Conservation (phyloP, 192 early-diverging fungal species). For the Bifiguratus adelaidae region DNA sequence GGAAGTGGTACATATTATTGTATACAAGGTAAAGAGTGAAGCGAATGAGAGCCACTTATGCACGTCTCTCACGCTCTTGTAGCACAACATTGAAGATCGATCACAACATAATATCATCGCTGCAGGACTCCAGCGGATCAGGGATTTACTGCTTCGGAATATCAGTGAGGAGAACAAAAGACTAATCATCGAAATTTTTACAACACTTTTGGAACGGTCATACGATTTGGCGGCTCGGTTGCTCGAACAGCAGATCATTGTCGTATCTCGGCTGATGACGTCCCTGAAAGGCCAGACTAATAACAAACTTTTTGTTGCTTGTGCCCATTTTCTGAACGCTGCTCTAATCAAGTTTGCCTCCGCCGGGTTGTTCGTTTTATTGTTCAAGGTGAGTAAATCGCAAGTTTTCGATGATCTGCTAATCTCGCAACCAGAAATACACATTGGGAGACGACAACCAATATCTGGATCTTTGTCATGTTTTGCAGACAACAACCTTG, state of each 20-base stretch:
- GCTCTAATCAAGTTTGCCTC: conserved; percentile 42
- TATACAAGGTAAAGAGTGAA: conserved; percentile 35
- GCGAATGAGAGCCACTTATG: background rate
- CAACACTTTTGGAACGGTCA: conserved; percentile 32
- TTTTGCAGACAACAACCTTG: conserved; percentile 33
- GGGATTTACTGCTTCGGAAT: conserved; percentile 22
- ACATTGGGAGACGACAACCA: conserved; percentile 23
- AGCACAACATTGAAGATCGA: conserved; percentile 29
- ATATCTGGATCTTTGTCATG: conserved; percentile 40
- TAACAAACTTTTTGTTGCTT: conserved; percentile 33
- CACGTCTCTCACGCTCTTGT: background rate
- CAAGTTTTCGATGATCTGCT: background rate
- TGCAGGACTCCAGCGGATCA: conserved; percentile 23
- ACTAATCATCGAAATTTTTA: conserved; percentile 36
- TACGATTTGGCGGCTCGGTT: conserved; percentile 43
- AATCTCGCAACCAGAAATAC: too few relatives aligned
- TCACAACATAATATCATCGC: conserved; percentile 21
- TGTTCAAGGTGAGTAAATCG: conserved; percentile 36
- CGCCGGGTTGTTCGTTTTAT: conserved; percentile 47
- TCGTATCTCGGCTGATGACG: conserved; percentile 40
- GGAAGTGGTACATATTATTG: conserved; percentile 38
- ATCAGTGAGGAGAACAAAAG: conserved; percentile 45
- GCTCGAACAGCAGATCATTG: conserved; percentile 44
- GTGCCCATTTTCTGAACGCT: conserved; percentile 35
- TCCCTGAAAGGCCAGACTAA: conserved; percentile 24